phyloP scores from a whole-genome alignment of 1,139 yeast species.

The Sugiyamaella xylanicola region DNA sequence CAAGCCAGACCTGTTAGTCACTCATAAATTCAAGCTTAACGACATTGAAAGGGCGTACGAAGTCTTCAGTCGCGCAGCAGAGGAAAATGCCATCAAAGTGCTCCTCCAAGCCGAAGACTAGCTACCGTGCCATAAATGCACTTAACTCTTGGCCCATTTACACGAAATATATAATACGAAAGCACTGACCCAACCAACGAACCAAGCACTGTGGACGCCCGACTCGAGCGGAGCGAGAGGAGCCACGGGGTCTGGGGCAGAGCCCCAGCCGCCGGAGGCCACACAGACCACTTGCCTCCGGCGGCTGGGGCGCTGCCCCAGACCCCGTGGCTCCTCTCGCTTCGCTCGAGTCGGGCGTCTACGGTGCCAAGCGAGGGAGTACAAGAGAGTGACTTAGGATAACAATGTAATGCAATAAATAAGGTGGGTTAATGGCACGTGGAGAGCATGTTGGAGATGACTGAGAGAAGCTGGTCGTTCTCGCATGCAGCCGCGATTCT shows the following conservation, averaged over 20 bases:
- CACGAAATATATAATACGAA: too few species aligned
- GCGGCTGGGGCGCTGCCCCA: too few species aligned
- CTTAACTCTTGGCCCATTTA: too few species aligned
- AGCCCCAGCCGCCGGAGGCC: neutral
- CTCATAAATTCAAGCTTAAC: conserved; percentile 60
- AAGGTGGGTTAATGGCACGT: conserved; percentile 51
- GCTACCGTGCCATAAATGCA: too few species aligned
- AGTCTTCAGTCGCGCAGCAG: conserved; percentile 51
- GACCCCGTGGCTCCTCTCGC: too few species aligned
- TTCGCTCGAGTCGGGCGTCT: too few species aligned
- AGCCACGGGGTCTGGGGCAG: neutral
- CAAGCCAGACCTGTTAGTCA: conserved; percentile 54
- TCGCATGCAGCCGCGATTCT: conserved; percentile 99
- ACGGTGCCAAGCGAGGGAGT: too few species aligned
- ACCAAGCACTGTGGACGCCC: too few species aligned
- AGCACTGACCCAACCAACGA: too few species aligned
- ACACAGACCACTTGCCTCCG: too few species aligned
- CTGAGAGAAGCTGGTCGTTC: conserved; percentile 85
- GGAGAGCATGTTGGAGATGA: conserved; percentile 87
- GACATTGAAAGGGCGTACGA: conserved; percentile 67
- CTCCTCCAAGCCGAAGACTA: conserved; percentile 22
- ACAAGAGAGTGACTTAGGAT: too few species aligned
- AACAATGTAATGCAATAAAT: neutral
- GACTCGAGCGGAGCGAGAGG: conserved; percentile 3
- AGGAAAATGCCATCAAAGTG: conserved; percentile 49